These are phyloP conservation scores for Monosporozyma aerobia DNA, from an alignment of 805 yeast species.

Conservation along the genomic window DNA sequence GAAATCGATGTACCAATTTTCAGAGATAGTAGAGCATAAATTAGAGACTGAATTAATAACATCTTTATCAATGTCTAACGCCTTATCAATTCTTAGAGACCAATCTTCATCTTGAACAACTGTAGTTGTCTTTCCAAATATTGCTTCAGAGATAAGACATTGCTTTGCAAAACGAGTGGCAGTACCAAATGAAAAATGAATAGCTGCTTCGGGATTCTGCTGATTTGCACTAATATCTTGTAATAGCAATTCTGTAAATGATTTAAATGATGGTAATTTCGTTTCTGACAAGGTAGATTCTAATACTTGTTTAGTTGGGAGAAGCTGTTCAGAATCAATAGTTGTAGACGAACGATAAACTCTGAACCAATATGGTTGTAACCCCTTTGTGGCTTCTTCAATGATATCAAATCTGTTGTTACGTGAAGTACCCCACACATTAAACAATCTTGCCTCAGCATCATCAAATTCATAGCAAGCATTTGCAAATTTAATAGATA, in stretches of 20 bases:
- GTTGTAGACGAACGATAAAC: conserved; percentile 40
- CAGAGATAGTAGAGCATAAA: conserved; percentile 7
- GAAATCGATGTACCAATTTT: conserved; percentile 20
- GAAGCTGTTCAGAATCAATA: conserved; percentile 12
- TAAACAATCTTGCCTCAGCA: conserved; percentile 55
- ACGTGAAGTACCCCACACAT: conserved; percentile 53
- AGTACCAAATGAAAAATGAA: conserved; percentile 30
- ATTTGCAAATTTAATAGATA: conserved; percentile 57
- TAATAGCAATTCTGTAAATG: conserved; percentile 30
- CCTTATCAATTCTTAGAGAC: conserved; percentile 59
- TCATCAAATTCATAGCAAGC: conserved; percentile 59
- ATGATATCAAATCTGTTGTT: conserved; percentile 59
- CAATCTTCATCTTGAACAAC: conserved; percentile 66
- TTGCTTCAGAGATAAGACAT: conserved; percentile 57
- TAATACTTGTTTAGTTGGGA: conserved; percentile 35
- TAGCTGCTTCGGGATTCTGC: conserved; percentile 18
- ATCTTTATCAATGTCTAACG: conserved; percentile 49
- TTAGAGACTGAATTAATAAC: conserved; percentile 34
- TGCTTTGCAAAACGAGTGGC: conserved; percentile 49
- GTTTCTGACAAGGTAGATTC: conserved; percentile 31
- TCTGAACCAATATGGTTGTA: conserved; percentile 76
- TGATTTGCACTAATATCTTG: conserved; percentile 19
- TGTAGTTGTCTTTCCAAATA: conserved; percentile 42
- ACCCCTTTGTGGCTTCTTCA: conserved; percentile 72
- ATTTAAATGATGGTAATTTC: conserved; percentile 47